Evolutionary conservation across 371 early-diverging fungal species (phyloP).

Genomic region (Haplosporangium sp.): DNA sequence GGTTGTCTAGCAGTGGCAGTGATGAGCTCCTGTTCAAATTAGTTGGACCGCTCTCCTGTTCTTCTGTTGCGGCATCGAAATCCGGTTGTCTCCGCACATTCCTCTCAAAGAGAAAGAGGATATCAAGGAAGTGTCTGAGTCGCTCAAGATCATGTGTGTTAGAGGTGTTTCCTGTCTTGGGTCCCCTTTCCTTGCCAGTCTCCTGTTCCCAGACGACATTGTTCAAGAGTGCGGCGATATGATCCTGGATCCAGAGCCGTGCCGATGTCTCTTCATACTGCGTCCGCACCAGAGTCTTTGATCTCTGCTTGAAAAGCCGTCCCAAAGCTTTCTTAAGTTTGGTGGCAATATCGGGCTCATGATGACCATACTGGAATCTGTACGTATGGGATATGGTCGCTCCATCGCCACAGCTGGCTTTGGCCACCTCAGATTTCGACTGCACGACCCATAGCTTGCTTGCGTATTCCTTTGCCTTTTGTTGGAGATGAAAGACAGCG

Average conservation of each 20-base stretch:
- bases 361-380: conserved; percentile 50
- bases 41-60: background rate
- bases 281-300: conserved; percentile 36
- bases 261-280: conserved; percentile 58
- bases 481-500: conserved; percentile 31
- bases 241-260: conserved; percentile 65
- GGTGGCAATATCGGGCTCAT: conserved; percentile 43
- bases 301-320: conserved; percentile 46
- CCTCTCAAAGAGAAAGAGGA: conserved; percentile 46
- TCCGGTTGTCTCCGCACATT: conserved; percentile 40
- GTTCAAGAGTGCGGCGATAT: conserved; percentile 54
- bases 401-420: conserved; percentile 53
- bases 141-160: conserved; percentile 14
- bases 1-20: background rate
- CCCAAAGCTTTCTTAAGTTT: conserved; percentile 52
- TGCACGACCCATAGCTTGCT: conserved; percentile 55
- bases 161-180: background rate
- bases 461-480: conserved; percentile 52
- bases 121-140: conserved; percentile 28
- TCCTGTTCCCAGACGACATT: conserved; percentile 48
- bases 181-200: background rate
- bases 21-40: background rate
- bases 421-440: conserved; percentile 41
- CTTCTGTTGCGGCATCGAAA: conserved; percentile 20
- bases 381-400: conserved; percentile 50